Base-by-base conservation (phyloP, 139 green algal genomes). In the Picochlorum sp. region DNA sequence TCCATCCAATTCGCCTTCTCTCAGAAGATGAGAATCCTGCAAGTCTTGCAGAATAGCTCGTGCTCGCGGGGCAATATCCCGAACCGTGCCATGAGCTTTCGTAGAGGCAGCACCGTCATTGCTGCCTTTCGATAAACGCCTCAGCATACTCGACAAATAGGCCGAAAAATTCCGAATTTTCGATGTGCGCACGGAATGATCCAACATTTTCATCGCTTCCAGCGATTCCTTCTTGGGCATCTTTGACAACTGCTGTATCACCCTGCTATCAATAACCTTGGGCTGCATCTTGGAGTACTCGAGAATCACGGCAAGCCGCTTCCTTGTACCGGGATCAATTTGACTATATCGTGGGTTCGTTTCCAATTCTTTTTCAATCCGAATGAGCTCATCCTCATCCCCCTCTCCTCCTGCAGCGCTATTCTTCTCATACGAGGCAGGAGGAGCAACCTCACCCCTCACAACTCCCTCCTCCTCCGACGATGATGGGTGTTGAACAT, bases 81-180 rank as follows among this genome's bases (percentile, higher is more conserved):
- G n/a, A 55, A 18, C 1, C 2, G 47, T 55, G 47, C 47, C 47
- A 23, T 2, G 18, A 26, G n/a, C n/a, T 20, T 4, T 55, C 6
- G 5, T 10, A 13, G 18, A 21, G 24, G 45, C 24, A 47, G 63
- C 50, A 30, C 14, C 0, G 24, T 62, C 8, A 37, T 0, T 9
- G 41, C 45, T 24, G 41, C 16, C 2, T 34, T 59, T 59, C 16
- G 51, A 23, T 30, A 41, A 16, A 60, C 60, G 60, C 4, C 60
- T 34, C 10, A 66, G 13, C 4, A 64, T 61, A 16, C 68, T 51
- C 5, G 45, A 34, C 14, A 74, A 54, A 31, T 69, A 74, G 3
- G 68, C 68, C 9, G 59, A 56, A 0, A 30, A 51, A 21, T 74
- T 74, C 7, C 68, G 60, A 18, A 74, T 51, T 10, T 30, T 26